These are phyloP conservation scores for Cercospora citrullina DNA, from an alignment of 2,329 filamentous ascomycete genomes.

Conservation along the genomic window DNA sequence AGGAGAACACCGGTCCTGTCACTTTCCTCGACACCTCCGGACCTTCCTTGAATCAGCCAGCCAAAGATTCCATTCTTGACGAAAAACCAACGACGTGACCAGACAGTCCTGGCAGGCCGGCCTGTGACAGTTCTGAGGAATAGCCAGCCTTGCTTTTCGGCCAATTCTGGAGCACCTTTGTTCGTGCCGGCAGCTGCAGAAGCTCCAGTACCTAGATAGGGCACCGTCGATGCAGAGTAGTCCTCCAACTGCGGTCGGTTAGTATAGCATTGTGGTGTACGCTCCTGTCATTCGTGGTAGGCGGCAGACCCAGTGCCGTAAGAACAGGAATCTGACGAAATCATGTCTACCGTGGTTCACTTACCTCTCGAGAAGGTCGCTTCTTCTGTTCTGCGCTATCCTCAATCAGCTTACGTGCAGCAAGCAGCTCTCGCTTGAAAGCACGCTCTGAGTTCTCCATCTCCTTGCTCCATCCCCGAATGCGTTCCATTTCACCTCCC, in stretches of 20 bases:
- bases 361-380: slow-evolving; percentile 75
- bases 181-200: slow-evolving; percentile 56
- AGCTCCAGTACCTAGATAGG: slow-evolving; percentile 73
- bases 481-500: slow-evolving; percentile 81
- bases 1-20: slow-evolving; percentile 94
- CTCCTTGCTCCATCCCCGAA: slow-evolving; percentile 89
- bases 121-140: slow-evolving; percentile 78
- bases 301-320: not conserved
- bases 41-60: slow-evolving; percentile 82
- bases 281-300: not conserved
- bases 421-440: slow-evolving; percentile 78
- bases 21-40: slow-evolving; percentile 85
- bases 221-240: slow-evolving; percentile 86
- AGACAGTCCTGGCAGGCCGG: slow-evolving; percentile 85
- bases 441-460: slow-evolving; percentile 86
- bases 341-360: not conserved
- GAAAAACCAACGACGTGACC: slow-evolving; percentile 93
- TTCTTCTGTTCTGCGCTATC: slow-evolving; percentile 68
- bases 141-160: slow-evolving; percentile 93
- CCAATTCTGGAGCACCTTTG: slow-evolving; percentile 52
- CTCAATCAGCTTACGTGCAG: slow-evolving; percentile 78
- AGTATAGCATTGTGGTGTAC: not conserved
- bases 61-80: slow-evolving; percentile 95
- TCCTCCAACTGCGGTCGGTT: slow-evolving; percentile 63
- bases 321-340: not conserved